Base-by-base conservation (phyloP, 176 grass and related monocot genomes). In the Echinochloa phyllopogon region DNA sequence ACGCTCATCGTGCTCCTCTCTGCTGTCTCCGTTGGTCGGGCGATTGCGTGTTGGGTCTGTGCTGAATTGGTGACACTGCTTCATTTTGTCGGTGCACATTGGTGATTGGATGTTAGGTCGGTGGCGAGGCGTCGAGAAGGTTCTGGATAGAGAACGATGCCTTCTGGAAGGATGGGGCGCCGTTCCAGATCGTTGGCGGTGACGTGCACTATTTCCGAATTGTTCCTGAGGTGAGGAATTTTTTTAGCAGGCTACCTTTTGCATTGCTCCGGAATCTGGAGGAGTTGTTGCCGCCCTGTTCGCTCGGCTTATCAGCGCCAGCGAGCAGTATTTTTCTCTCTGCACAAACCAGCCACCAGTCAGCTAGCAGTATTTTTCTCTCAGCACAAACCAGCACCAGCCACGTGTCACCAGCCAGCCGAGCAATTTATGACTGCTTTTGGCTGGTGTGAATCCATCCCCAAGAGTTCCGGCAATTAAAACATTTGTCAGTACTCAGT, bases 191-290 rank as follows among this genome's bases (percentile, higher is more conserved):
- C 72, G 91, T 98, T 62, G 96, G 96, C 6, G 93, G 93, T 12
- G 96, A 98, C 62, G 82, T 98, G 0, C 96, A 95, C 81, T 98
- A 98, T 72, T 98, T 98, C 80, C 96, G 96, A 24, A 88, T 94
- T 75, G 83, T 98, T 44, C 96, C 96, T n/a, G 82, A 95, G 93
- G 96, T 98, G 82, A 77, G 71, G 44, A 66, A 64, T 23, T 64
- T 15, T 40, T 25, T 9, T 53, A 36, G 36, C n/a, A 66, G 42
- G 37, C 23, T 17, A 48, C 49, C 4, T 27, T 37, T 50, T 68
- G 20, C 47, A 7, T 76, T 76, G 17, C 56, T 82, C 20, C n/a
- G 14, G 42, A 5, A 0, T 64, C 61, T 48, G 64, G 55, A 6
- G 15, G 38, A 17, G 18, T n/a, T n/a, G n/a, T n/a, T n/a, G n/a